These are phyloP conservation scores for Populus hybrid DNA, from an alignment of 441 rosid genomes.

Conservation along the genomic window DNA sequence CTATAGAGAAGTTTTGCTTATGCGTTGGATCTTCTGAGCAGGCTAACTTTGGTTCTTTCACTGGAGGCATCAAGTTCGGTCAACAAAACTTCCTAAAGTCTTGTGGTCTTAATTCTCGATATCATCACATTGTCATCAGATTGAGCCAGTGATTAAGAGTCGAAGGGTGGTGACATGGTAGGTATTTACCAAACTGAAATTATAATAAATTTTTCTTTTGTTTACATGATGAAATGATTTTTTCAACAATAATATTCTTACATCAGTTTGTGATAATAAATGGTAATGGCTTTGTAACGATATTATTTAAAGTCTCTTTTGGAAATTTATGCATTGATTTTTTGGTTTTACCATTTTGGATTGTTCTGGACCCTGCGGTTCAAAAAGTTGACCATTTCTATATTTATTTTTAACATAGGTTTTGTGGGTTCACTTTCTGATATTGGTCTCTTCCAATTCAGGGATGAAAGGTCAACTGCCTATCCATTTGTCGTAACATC, in stretches of 20 bases:
- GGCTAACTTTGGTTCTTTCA: constrained; percentile 24
- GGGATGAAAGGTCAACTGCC: constrained; percentile 51
- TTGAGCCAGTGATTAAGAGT: constrained; percentile 45
- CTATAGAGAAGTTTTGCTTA: constrained; percentile 68
- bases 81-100: constrained; percentile 39
- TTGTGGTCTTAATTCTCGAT: constrained; percentile 32
- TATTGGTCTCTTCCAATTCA: constrained; percentile 27
- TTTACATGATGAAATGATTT: neutral
- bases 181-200: constrained; percentile 20
- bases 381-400: neutral
- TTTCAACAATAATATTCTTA: neutral
- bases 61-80: constrained; percentile 26
- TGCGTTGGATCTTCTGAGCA: constrained; percentile 44
- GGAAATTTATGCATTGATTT: neutral
- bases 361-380: neutral
- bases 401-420: neutral
- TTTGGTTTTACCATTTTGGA: neutral
- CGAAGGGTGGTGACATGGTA: constrained; percentile 49
- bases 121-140: constrained; percentile 31
- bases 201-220: neutral
- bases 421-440: constrained; percentile 6
- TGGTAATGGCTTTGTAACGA: neutral
- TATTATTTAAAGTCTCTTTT: neutral
- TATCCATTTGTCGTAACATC: constrained; percentile 66
- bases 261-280: neutral